A percentile compares a stretch with the other conserved stretches of the same genome.
Evolutionary conservation across 2,329 filamentous ascomycete species (phyloP).

Genomic region (Colletotrichum sojae): DNA sequence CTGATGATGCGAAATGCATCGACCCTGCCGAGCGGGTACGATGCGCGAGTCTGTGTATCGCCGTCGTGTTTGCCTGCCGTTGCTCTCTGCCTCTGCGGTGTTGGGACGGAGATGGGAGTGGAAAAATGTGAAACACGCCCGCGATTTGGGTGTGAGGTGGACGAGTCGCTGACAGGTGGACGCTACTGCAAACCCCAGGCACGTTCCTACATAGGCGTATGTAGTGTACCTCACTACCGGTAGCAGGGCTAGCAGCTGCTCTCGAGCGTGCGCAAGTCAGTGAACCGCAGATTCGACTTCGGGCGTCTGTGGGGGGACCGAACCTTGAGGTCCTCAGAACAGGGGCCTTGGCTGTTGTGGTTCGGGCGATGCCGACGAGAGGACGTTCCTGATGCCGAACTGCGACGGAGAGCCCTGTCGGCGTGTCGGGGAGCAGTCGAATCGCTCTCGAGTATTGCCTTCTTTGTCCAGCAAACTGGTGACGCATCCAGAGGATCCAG

Average conservation of each 20-base stretch:
- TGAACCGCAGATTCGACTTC: constrained; percentile 16
- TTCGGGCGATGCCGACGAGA: constrained; percentile 34
- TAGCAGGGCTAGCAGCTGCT: constrained; percentile 2
- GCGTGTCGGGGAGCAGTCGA: neutral
- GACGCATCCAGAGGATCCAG: neutral
- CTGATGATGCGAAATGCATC: constrained; percentile 18
- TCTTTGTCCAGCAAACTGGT: neutral
- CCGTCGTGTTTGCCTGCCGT: constrained; percentile 1
- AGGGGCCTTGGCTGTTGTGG: constrained; percentile 23
- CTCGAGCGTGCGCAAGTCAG: constrained; percentile 2
- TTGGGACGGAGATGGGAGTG: constrained; percentile 24
- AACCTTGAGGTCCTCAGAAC: constrained; percentile 14
- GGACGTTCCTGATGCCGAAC: constrained; percentile 11
- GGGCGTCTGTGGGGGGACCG: constrained; percentile 9
- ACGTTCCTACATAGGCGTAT: neutral
- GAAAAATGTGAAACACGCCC: constrained; percentile 32
- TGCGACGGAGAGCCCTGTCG: constrained; percentile 5
- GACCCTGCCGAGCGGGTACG: constrained; percentile 13
- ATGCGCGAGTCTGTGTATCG: constrained; percentile 18
- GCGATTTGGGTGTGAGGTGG: constrained; percentile 27
- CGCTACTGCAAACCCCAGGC: constrained; percentile 21
- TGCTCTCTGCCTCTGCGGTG: neutral
- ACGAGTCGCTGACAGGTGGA: constrained; percentile 34
- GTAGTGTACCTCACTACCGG: constrained; percentile 2
- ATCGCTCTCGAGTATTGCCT: neutral